Percentiles rank a stretch among this genome's conserved stretches.
Conservation (phyloP, 345 rosid species). For the Lepidium didymum region DNA sequence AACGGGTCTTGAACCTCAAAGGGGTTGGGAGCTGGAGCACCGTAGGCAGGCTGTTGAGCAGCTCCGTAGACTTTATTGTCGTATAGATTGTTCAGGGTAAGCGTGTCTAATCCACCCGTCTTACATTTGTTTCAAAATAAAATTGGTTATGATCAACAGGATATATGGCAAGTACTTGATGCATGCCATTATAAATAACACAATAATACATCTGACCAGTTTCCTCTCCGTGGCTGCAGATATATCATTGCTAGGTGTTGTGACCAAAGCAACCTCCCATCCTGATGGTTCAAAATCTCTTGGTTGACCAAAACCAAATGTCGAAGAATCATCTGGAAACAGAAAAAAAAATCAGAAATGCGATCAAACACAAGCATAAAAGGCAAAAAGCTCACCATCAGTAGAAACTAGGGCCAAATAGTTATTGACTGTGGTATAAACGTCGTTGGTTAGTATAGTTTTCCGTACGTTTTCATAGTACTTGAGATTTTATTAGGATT, state of each 20-base stretch:
- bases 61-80: conserved; percentile 62
- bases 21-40: conserved; percentile 64
- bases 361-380: background rate
- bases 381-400: conserved; percentile 39
- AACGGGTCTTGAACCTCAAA: conserved; percentile 73
- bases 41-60: conserved; percentile 53
- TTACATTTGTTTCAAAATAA: conserved; percentile 14
- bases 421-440: too few relatives aligned
- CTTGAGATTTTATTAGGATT: too few relatives aligned
- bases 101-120: conserved; percentile 88
- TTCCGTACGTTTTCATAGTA: too few relatives aligned
- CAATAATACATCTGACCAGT: conserved; percentile 44
- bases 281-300: conserved; percentile 58
- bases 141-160: background rate
- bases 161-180: background rate
- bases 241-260: conserved; percentile 59
- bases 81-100: conserved; percentile 65
- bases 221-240: conserved; percentile 64
- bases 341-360: conserved; percentile 4
- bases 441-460: too few relatives aligned
- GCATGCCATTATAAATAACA: conserved; percentile 3
- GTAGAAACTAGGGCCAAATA: conserved; percentile 63
- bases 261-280: conserved; percentile 84
- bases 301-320: conserved; percentile 43
- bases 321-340: conserved; percentile 39